A percentile compares a stretch with the other conserved stretches of the same genome.
phyloP scores from a whole-genome alignment of 2,329 filamentous ascomycete genomes.

The Paracoccidioides brasiliensis region DNA sequence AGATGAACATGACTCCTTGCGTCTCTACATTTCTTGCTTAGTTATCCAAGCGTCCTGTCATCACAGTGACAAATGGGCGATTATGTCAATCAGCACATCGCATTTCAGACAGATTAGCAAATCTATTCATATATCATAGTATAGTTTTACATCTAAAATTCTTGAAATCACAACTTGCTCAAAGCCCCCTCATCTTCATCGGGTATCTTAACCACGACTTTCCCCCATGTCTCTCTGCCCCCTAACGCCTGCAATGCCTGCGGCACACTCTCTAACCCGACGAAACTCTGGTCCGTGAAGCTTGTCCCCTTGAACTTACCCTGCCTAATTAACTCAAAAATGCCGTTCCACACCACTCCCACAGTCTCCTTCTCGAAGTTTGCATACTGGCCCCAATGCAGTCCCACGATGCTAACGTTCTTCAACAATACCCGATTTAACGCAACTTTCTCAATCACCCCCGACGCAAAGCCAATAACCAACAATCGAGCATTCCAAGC shows the following conservation, averaged over 20 bases:
- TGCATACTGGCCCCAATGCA: conserved; percentile 84
- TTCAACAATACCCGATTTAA: conserved; percentile 88
- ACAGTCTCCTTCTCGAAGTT: conserved; percentile 59
- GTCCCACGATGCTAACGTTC: conserved; percentile 78
- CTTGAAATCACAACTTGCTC: conserved; percentile 22
- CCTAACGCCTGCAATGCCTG: conserved; percentile 66
- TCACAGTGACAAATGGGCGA: no score
- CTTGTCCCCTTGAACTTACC: conserved; percentile 73
- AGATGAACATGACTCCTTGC: conserved; percentile 35
- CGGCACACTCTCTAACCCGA: conserved; percentile 67
- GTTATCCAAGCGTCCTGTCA: neutral
- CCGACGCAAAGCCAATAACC: conserved; percentile 79
- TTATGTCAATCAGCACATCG: neutral
- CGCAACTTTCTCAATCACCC: conserved; percentile 78
- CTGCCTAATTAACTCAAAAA: conserved; percentile 62
- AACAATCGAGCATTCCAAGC: conserved; percentile 85
- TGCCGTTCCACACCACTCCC: conserved; percentile 63
- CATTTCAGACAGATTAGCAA: neutral
- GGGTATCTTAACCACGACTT: conserved; percentile 79
- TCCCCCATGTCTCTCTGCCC: conserved; percentile 79
- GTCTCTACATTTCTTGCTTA: conserved; percentile 24
- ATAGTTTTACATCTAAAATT: neutral
- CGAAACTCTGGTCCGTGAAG: conserved; percentile 69
- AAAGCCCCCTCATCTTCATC: conserved; percentile 47
- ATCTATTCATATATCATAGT: neutral